These are phyloP conservation scores for Spiraea crenata DNA, from an alignment of 331 rosid species.

Conservation along the genomic window DNA sequence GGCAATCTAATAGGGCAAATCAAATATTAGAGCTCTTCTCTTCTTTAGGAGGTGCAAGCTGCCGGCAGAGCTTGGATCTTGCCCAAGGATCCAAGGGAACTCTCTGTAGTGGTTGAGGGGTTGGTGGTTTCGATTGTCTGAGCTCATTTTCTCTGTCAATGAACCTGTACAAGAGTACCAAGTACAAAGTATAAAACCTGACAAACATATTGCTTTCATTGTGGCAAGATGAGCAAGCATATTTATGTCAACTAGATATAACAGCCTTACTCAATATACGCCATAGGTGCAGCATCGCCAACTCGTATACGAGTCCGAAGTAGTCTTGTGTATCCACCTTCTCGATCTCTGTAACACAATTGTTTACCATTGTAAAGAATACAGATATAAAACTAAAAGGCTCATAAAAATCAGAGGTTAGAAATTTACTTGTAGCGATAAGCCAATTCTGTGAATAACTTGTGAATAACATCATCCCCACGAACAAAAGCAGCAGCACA, in stretches of 20 bases:
- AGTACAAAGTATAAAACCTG: too few species aligned
- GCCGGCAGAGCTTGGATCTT: constrained; percentile 63
- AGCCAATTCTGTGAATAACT: constrained; percentile 86
- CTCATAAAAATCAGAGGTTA: constrained; percentile 9
- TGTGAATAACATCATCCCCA: constrained; percentile 94
- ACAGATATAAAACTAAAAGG: neutral
- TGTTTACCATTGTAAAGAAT: constrained; percentile 17
- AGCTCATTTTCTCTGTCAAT: constrained; percentile 62
- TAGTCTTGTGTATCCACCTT: constrained; percentile 90
- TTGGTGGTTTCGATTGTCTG: constrained; percentile 72
- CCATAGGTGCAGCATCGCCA: constrained; percentile 99
- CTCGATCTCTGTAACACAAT: constrained; percentile 65
- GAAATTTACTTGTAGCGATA: constrained; percentile 76
- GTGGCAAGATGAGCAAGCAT: neutral
- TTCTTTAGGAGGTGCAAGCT: constrained; percentile 74
- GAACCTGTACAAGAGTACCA: neutral
- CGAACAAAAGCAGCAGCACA: constrained; percentile 84
- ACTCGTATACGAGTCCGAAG: constrained; percentile 93
- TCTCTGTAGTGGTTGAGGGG: constrained; percentile 64
- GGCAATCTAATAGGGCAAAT: constrained; percentile 1
- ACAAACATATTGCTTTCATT: neutral
- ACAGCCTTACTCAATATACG: constrained; percentile 77
- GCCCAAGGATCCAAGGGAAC: constrained; percentile 81
- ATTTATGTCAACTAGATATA: constrained; percentile 1
- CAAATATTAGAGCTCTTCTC: constrained; percentile 42